Conservation (phyloP, 23 red algal species). For the Gracilaria caudata region DNA sequence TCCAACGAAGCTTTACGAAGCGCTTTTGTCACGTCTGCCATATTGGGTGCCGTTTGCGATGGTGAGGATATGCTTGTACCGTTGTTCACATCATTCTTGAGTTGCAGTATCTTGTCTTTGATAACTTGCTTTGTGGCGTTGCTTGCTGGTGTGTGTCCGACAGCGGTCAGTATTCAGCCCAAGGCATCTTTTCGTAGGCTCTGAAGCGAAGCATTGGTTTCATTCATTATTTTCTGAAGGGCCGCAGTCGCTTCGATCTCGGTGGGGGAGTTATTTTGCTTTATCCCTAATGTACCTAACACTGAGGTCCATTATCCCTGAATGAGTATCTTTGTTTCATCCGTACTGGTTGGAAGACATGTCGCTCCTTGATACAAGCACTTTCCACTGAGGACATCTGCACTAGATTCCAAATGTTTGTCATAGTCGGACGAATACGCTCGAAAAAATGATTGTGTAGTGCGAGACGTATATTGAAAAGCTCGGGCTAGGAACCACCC, state of each 20-base stretch:
- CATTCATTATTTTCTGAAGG: not conserved
- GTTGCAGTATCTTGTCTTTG: not conserved
- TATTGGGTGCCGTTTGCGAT: not conserved
- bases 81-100: not conserved
- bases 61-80: not conserved
- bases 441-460: conserved; percentile 7
- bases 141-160: not conserved
- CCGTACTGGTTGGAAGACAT: not conserved
- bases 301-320: not conserved
- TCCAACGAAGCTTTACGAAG: not conserved
- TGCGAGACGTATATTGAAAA: conserved; percentile 31
- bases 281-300: not conserved
- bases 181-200: not conserved
- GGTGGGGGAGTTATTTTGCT: not conserved
- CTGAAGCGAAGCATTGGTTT: not conserved
- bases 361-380: not conserved
- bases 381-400: not conserved
- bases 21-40: not conserved
- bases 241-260: not conserved
- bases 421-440: not conserved
- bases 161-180: not conserved
- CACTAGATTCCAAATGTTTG: not conserved
- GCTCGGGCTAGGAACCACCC: conserved; percentile 37
- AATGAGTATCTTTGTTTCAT: not conserved
- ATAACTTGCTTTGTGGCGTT: not conserved